Percentiles rank a stretch among this genome's conserved stretches.
These are phyloP conservation scores for Xylogone sp. DNA, from an alignment of 2,329 filamentous ascomycete genomes.

Conservation along the genomic window DNA sequence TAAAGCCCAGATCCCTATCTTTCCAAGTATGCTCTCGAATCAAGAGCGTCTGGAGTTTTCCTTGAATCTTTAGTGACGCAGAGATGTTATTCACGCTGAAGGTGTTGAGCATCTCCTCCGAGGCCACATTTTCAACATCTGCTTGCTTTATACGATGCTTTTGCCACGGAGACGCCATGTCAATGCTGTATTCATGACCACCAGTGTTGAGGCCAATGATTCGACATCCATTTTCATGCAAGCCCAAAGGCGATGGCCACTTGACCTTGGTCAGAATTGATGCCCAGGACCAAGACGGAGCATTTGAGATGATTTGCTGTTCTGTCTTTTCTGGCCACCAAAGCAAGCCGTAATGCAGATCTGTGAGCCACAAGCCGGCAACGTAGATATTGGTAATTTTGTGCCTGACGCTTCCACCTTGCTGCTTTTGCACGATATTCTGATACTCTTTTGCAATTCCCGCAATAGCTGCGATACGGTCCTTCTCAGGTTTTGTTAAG, in stretches of 20 bases:
- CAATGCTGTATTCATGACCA: no score
- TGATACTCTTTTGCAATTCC: constrained; percentile 4
- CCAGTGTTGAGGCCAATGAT: no score
- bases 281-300: constrained; percentile 4
- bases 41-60: constrained; percentile 1
- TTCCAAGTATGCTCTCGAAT: constrained; percentile 1
- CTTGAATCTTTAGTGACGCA: constrained; percentile 2
- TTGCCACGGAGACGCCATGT: no score
- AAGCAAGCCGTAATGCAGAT: constrained; percentile 4
- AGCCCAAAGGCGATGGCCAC: not conserved
- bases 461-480: constrained; percentile 2
- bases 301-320: no score
- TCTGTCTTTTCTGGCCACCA: constrained; percentile 1
- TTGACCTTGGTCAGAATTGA: not conserved
- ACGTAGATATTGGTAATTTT: not conserved
- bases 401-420: no score
- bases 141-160: not conserved
- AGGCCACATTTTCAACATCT: not conserved
- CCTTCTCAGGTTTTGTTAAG: constrained; percentile 4
- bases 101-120: constrained; percentile 1
- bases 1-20: no score
- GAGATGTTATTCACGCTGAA: constrained; percentile 2
- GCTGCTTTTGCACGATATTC: no score
- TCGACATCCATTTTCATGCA: not conserved
- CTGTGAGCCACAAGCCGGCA: constrained; percentile 4